Conservation (phyloP, 148 eudicot genomes). For the Limonium bicolor region DNA sequence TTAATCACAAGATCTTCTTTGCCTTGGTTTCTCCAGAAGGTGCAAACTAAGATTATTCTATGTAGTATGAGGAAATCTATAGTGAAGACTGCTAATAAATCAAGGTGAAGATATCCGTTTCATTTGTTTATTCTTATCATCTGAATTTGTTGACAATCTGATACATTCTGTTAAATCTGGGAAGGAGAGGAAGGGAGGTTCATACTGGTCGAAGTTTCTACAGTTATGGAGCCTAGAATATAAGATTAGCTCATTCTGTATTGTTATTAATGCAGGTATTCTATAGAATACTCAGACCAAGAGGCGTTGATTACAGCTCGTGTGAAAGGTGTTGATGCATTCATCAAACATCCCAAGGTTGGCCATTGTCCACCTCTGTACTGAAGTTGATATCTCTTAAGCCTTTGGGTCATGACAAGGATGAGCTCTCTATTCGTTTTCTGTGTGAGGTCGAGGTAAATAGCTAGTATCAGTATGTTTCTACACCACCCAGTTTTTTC, state of each 20-base stretch:
- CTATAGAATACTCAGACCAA: slow-evolving; percentile 66
- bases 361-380: slow-evolving; percentile 48
- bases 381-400: slow-evolving; percentile 67
- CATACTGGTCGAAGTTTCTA: no score
- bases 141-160: background rate
- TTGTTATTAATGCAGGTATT: slow-evolving; percentile 35
- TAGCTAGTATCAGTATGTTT: background rate
- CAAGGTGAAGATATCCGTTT: slow-evolving; percentile 70
- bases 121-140: background rate
- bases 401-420: slow-evolving; percentile 45
- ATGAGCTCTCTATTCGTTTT: slow-evolving; percentile 57
- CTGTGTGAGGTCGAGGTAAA: slow-evolving; percentile 85
- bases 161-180: no score
- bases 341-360: slow-evolving; percentile 63
- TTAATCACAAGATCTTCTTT: slow-evolving; percentile 43
- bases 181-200: no score
- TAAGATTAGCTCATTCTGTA: no score
- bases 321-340: slow-evolving; percentile 79
- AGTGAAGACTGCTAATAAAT: slow-evolving; percentile 59
- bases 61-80: slow-evolving; percentile 46
- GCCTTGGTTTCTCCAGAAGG: slow-evolving; percentile 72
- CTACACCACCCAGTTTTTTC: background rate
- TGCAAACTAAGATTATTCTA: slow-evolving; percentile 58
- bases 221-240: no score
- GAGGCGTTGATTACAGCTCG: slow-evolving; percentile 69